These are phyloP conservation scores for Nemania sp. DNA, from an alignment of 2,329 filamentous ascomycete genomes.

Conservation along the genomic window DNA sequence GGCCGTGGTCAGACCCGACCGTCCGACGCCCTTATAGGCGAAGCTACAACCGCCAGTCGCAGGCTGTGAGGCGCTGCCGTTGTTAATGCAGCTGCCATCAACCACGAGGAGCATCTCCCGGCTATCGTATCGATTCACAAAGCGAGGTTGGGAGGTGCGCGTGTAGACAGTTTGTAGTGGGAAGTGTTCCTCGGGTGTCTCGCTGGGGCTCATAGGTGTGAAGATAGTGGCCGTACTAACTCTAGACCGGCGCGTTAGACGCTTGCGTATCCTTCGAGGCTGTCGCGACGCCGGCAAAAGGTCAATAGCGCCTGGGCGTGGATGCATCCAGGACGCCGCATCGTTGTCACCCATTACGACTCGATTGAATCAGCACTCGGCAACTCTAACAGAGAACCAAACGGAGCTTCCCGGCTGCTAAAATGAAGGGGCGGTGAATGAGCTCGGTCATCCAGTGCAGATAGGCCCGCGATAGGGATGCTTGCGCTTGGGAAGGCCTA, in stretches of 20 bases:
- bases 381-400: too few species aligned
- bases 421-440: too few species aligned
- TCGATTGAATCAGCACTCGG: not conserved
- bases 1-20: constrained; percentile 15
- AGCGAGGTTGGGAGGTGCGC: constrained; percentile 38
- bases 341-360: not conserved
- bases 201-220: constrained; percentile 31
- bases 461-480: too few species aligned
- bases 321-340: not conserved
- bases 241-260: constrained; percentile 29
- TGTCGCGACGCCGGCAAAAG: constrained; percentile 24
- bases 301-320: constrained; percentile 12
- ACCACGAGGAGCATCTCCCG: constrained; percentile 47
- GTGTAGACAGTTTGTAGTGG: constrained; percentile 39
- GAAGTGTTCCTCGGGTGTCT: constrained; percentile 42
- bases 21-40: constrained; percentile 35
- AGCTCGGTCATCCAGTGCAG: not conserved
- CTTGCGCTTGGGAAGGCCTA: too few species aligned
- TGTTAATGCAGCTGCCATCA: constrained; percentile 48
- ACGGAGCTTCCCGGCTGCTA: too few species aligned
- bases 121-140: constrained; percentile 43
- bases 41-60: constrained; percentile 38
- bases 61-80: constrained; percentile 37
- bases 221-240: constrained; percentile 39
- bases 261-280: constrained; percentile 23